Conservation (phyloP, 2,329 filamentous ascomycete species). For the Phialophora verrucosa region DNA sequence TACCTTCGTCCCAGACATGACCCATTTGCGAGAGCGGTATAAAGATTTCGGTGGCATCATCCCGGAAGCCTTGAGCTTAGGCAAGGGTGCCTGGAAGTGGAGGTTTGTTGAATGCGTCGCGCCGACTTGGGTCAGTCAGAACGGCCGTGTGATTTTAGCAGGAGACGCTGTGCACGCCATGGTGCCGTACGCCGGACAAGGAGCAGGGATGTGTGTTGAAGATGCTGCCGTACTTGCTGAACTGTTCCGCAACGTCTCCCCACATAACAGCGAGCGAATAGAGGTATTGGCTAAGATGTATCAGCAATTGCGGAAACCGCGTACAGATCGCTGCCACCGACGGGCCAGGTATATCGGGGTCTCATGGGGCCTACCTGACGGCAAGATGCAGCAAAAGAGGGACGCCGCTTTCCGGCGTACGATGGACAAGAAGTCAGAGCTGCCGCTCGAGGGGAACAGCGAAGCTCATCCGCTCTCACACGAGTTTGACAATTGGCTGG, state of each 20-base stretch:
- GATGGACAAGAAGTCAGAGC: neutral
- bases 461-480: constrained; percentile 11
- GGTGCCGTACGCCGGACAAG: constrained; percentile 3
- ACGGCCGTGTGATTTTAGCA: constrained; percentile 6
- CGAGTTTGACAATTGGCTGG: constrained; percentile 19
- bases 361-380: constrained; percentile 14
- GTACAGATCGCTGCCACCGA: constrained; percentile 9
- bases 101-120: neutral
- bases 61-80: constrained; percentile 10
- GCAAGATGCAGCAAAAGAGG: constrained; percentile 15
- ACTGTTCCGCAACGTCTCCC: neutral
- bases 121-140: constrained; percentile 9
- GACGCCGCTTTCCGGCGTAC: neutral
- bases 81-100: constrained; percentile 3
- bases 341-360: neutral
- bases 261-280: neutral
- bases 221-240: constrained; percentile 14
- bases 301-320: constrained; percentile 11
- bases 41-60: constrained; percentile 4
- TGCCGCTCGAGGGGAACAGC: neutral
- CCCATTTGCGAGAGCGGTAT: constrained; percentile 1
- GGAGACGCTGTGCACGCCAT: constrained; percentile 9
- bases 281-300: neutral
- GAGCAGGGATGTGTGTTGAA: constrained; percentile 12
- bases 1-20: constrained; percentile 14